Conservation (phyloP, 176 grass and related monocot species). For the Carex pumila region DNA sequence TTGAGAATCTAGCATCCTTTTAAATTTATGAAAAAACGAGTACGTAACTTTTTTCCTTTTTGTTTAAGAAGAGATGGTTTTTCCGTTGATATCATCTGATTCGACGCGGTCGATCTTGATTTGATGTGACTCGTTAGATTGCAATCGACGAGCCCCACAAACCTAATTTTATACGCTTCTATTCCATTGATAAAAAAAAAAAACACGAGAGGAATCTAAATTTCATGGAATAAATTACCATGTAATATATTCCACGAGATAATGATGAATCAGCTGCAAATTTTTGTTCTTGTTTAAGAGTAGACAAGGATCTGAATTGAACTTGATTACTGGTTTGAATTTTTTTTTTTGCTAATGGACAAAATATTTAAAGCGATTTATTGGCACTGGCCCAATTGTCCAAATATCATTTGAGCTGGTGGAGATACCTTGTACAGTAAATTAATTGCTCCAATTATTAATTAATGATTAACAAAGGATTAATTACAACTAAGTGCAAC, state of each 20-base stretch:
- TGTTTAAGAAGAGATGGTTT: neutral
- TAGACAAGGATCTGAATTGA: neutral
- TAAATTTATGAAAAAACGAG: too few species aligned
- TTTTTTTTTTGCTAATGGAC: neutral
- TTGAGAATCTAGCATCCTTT: too few species aligned
- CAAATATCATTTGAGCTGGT: neutral
- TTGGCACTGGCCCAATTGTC: conserved; percentile 12
- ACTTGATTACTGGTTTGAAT: conserved; percentile 8
- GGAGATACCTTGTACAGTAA: neutral
- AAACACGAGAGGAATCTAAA: neutral
- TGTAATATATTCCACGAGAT: neutral
- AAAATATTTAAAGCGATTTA: conserved; percentile 12
- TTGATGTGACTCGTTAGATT: neutral
- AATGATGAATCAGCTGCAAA: conserved; percentile 17
- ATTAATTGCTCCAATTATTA: neutral
- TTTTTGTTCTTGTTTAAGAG: conserved; percentile 20
- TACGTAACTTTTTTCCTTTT: too few species aligned
- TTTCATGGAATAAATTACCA: neutral
- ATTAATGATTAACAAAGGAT: neutral
- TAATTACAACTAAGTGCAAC: neutral
- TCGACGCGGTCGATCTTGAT: neutral
- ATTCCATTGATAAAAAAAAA: neutral
- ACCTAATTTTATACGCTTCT: neutral
- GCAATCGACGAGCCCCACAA: neutral
- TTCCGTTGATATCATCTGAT: neutral